Evolutionary conservation across 148 eudicot species (phyloP).

Genomic region (Amaranthus cruentus): DNA sequence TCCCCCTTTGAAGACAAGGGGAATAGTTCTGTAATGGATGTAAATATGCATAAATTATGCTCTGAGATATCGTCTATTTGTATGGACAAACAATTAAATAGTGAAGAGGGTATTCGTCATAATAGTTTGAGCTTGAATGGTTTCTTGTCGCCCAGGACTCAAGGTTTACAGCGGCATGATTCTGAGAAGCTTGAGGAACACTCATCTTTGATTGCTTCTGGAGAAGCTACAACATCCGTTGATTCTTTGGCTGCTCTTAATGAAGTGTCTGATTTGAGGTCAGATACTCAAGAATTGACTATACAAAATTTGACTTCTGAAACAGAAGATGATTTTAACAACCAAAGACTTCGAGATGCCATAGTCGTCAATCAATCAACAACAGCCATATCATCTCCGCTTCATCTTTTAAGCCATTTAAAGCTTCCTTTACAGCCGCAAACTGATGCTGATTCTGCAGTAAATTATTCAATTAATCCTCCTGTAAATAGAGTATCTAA

Average conservation of each 20-base stretch:
- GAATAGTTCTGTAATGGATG: slow-evolving; percentile 24
- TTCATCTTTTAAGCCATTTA: slow-evolving; percentile 34
- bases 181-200: slow-evolving; percentile 35
- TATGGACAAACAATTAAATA: slow-evolving; percentile 27
- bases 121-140: slow-evolving; percentile 34
- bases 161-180: slow-evolving; percentile 26
- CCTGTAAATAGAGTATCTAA: slow-evolving; percentile 38
- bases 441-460: slow-evolving; percentile 28
- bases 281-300: slow-evolving; percentile 27
- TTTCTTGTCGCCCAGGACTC: slow-evolving; percentile 23
- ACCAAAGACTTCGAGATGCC: slow-evolving; percentile 57
- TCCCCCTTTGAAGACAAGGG: slow-evolving; percentile 27
- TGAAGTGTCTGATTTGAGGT: slow-evolving; percentile 29
- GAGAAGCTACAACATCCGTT: slow-evolving; percentile 24
- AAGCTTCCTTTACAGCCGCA: slow-evolving; percentile 32
- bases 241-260: slow-evolving; percentile 21
- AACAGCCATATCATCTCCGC: slow-evolving; percentile 35
- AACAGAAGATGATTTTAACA: slow-evolving; percentile 53
- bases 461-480: slow-evolving; percentile 25
- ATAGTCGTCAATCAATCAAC: slow-evolving; percentile 37
- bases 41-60: slow-evolving; percentile 29
- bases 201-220: slow-evolving; percentile 21
- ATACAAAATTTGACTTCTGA: slow-evolving; percentile 34
- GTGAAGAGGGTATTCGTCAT: slow-evolving; percentile 22
- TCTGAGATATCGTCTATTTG: slow-evolving; percentile 38